These are phyloP conservation scores for Aspergillus awamori DNA, from an alignment of 2,329 filamentous ascomycete species.

Conservation along the genomic window DNA sequence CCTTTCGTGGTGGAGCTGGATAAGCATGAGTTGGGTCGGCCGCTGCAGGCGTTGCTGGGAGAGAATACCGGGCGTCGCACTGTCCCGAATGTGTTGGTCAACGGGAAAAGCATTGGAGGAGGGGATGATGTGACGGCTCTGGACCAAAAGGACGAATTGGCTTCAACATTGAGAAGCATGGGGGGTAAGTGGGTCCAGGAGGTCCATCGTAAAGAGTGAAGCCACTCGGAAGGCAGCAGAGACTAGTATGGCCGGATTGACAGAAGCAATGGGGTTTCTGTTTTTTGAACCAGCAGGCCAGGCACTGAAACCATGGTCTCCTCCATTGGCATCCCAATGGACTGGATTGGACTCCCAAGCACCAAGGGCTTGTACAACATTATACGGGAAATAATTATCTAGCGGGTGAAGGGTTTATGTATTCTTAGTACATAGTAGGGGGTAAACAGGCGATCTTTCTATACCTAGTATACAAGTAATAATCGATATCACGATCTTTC, in stretches of 20 bases:
- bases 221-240: not conserved
- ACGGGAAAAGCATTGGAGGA: constrained; percentile 85
- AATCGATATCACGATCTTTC: not conserved
- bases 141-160: constrained; percentile 67
- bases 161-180: constrained; percentile 71
- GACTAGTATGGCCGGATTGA: not conserved
- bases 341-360: not conserved
- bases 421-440: constrained; percentile 1
- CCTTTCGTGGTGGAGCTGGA: constrained; percentile 93
- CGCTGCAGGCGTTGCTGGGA: constrained; percentile 71
- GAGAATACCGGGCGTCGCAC: constrained; percentile 79
- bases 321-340: not conserved
- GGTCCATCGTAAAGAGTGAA: constrained; percentile 28
- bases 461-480: not conserved
- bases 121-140: constrained; percentile 81
- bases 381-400: not conserved
- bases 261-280: not conserved
- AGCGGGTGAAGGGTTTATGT: not conserved
- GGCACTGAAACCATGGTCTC: not conserved
- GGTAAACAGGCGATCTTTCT: not conserved
- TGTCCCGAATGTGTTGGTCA: constrained; percentile 89
- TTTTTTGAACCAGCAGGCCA: not conserved
- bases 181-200: constrained; percentile 67
- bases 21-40: constrained; percentile 70
- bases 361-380: not conserved